Conservation (phyloP, 2,329 filamentous ascomycete genomes). For the Diaporthe vaccinii region DNA sequence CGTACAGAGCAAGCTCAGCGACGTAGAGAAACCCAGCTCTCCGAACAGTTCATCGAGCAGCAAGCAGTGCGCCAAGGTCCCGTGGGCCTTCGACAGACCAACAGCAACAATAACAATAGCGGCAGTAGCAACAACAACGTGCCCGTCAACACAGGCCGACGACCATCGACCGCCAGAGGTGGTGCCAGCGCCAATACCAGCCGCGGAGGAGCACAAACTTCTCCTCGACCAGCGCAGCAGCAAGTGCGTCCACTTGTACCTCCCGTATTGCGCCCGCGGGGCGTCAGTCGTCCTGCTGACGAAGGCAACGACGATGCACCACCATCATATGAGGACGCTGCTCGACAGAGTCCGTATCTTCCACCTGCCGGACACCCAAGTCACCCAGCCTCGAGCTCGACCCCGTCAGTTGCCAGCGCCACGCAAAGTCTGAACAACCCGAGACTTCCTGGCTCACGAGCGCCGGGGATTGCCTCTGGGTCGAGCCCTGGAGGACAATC, state of each 20-base stretch:
- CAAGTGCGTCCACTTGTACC: slow-evolving; percentile 62
- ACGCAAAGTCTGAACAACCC: slow-evolving; percentile 42
- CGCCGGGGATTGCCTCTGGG: slow-evolving; percentile 42
- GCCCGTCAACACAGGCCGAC: slow-evolving; percentile 42
- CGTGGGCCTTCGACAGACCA: slow-evolving; percentile 28
- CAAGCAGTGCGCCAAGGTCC: slow-evolving; percentile 55
- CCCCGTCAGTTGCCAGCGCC: slow-evolving; percentile 40
- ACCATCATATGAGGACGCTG: slow-evolving; percentile 70
- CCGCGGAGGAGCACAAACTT: slow-evolving; percentile 28
- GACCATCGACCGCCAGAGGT: slow-evolving; percentile 40
- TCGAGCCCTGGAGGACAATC: not conserved
- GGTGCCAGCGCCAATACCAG: slow-evolving; percentile 28
- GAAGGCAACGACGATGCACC: slow-evolving; percentile 64
- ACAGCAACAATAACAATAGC: slow-evolving; percentile 1
- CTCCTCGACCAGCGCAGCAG: slow-evolving; percentile 37
- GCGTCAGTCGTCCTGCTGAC: slow-evolving; percentile 54
- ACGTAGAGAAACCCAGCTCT: slow-evolving; percentile 75
- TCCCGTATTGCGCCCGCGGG: slow-evolving; percentile 51
- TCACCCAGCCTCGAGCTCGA: slow-evolving; percentile 58
- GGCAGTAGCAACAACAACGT: slow-evolving; percentile 23
- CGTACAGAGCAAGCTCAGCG: slow-evolving; percentile 72
- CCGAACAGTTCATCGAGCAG: slow-evolving; percentile 78
- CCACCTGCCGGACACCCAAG: slow-evolving; percentile 66
- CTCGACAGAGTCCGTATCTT: slow-evolving; percentile 63
- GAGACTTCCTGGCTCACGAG: slow-evolving; percentile 41